Evolutionary conservation across 257 asterid genomes (phyloP), one percentile per base, ranked within the genome.

Genomic region (Gentiana macrophylla): DNA sequence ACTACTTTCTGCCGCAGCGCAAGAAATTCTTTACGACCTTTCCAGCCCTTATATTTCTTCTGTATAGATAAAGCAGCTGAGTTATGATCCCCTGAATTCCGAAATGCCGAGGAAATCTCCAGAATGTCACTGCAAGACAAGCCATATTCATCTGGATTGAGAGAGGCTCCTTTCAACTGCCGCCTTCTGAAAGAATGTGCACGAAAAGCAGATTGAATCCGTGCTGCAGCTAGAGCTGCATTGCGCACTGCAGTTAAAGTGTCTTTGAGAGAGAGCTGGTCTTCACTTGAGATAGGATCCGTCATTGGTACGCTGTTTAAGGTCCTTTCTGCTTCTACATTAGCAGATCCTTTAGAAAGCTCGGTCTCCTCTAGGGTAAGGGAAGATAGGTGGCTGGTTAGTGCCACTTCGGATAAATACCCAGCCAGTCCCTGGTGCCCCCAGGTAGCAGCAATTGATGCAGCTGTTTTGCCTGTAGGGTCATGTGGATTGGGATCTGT

Each of bases 361-460:
- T 81, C 95, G 38, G 86, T 78, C 71, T 85, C 84, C 68, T 66
- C 74, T 60, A 88, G 61, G 2, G 71, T 77, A 67, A 92, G 97
- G 74, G 99, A 92, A 60, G 80, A 75, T 54, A 92, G 97, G 70
- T 88, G 99, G 67, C 80, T 78, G 24, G 94, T 92, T 49, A 92
- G 79, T 50, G 84, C 80, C 62, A 81, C 75, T 76, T 92, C 99
- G 35, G 99, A 88, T 47, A 92, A 94, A 66, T 88, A 92, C 47
- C 94, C 97, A 9, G 99, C 99, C 32, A 92, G 95, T 71, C 95
- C 97, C 53, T 50, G 80, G 80, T 88, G 89, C 50, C 95, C 95
- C 32, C 47, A 72, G 56, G 77, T 49, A 36, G 85, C 82, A 61
- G 99, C 99, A 63, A 92, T 55, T 9, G 80, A 72, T 66, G 95